Percentiles rank a stretch among this genome's conserved stretches.
Conservation (phyloP, 2,329 filamentous ascomycete species). For the Dactylellina drechsleri region DNA sequence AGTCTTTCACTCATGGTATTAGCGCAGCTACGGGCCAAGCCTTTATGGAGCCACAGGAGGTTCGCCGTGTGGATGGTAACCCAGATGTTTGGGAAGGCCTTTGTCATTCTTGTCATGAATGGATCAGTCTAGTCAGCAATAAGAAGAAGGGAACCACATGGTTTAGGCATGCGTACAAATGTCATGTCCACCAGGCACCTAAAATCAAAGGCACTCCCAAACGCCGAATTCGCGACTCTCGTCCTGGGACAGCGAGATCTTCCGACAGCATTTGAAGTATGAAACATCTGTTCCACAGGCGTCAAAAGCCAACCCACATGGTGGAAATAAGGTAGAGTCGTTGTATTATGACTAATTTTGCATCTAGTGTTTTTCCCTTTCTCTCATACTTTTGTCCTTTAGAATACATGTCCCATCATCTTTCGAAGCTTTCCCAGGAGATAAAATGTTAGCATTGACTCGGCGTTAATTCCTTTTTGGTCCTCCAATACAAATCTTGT, state of each 20-base stretch:
- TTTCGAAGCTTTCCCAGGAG: neutral
- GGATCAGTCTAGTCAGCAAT: constrained; percentile 82
- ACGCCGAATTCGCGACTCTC: constrained; percentile 63
- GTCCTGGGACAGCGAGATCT: constrained; percentile 47
- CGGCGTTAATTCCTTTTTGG: constrained; percentile 31
- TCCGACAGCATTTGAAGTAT: constrained; percentile 35
- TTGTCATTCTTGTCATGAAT: constrained; percentile 80
- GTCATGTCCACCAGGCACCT: constrained; percentile 67
- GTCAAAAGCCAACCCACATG: neutral
- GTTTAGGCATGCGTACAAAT: constrained; percentile 87
- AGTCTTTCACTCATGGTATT: constrained; percentile 87
- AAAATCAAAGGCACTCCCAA: constrained; percentile 78
- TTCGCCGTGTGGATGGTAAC: constrained; percentile 79
- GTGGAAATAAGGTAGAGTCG: no score
- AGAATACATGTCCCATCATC: neutral
- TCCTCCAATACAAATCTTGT: neutral
- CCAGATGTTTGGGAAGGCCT: constrained; percentile 83
- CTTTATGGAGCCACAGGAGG: constrained; percentile 80
- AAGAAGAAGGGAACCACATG: constrained; percentile 94
- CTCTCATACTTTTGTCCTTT: constrained; percentile 21
- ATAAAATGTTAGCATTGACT: constrained; percentile 1
- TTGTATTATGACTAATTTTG: no score
- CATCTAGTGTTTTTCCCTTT: no score
- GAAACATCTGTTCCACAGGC: neutral
- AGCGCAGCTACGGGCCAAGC: constrained; percentile 81